Base-by-base conservation (phyloP, 2,329 filamentous ascomycete genomes). In the Diaporthe velutina region DNA sequence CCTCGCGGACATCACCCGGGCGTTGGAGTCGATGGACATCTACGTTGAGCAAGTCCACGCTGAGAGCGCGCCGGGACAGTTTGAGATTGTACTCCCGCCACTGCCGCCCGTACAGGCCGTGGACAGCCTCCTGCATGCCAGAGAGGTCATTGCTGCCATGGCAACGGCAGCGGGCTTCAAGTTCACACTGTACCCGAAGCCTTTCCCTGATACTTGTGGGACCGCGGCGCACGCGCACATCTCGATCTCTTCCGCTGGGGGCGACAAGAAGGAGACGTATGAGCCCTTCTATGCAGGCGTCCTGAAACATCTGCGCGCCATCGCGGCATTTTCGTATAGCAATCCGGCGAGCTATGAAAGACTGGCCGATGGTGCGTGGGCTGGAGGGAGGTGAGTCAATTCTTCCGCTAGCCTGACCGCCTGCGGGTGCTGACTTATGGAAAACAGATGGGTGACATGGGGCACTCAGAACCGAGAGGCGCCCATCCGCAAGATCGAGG, bases 391-490 rank as follows among this genome's bases (percentile, higher is more conserved):
- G 10, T 76, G 19, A 35, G 68, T 58, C 12, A 12, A 17, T n/a
- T n/a, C n/a, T n/a, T n/a, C n/a, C n/a, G n/a, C n/a, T n/a, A n/a
- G n/a, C n/a, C n/a, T n/a, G n/a, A n/a, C n/a, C n/a, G n/a, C n/a
- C n/a, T n/a, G n/a, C n/a, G n/a, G n/a, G n/a, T n/a, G n/a, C n/a
- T n/a, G n/a, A n/a, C n/a, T n/a, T n/a, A n/a, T n/a, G n/a, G n/a
- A 30, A 19, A 54, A 15, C 40, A 76, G 75, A 42, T 96, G 93
- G 92, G 89, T 96, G 0, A 85, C 92, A 0, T 97, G 94, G 94
- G 95, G 95, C 17, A 93, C 91, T 6, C 92, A 97, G 83, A 97
- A 97, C 82, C 91, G 93, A 25, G 94, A 96, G 84, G 87, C 91
- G 6, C 93, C 94, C 0, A 85, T 97, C 13, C 89, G 94, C 17